A percentile compares a stretch with the other conserved stretches of the same genome.
phyloP scores from a whole-genome alignment of 768 basidiomycete genomes.

The Amyloporia xantha region DNA sequence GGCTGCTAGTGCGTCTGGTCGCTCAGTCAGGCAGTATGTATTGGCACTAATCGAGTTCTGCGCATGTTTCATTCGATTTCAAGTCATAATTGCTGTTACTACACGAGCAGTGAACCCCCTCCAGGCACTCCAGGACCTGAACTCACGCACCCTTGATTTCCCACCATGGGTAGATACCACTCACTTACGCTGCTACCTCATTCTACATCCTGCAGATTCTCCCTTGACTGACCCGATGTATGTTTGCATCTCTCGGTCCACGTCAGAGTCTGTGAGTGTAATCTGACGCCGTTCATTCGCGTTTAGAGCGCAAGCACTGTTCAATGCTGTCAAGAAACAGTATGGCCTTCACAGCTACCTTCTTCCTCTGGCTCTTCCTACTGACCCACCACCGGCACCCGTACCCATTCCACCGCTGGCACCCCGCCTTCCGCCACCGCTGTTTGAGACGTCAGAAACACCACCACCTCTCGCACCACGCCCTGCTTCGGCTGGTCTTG shows the following conservation, averaged over 20 bases:
- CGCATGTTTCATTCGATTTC: not conserved
- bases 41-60: not conserved
- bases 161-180: slow-evolving; percentile 79
- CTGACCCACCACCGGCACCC: slow-evolving; percentile 49
- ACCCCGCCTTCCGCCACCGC: slow-evolving; percentile 59
- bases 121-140: slow-evolving; percentile 71
- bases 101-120: slow-evolving; percentile 78
- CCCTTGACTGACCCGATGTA: slow-evolving; percentile 75
- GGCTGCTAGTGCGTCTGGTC: slow-evolving; percentile 51
- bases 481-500: slow-evolving; percentile 6
- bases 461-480: slow-evolving; percentile 15
- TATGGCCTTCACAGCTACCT: slow-evolving; percentile 74
- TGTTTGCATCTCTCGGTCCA: slow-evolving; percentile 24
- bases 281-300: not conserved
- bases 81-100: slow-evolving; percentile 79
- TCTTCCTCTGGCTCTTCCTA: slow-evolving; percentile 55
- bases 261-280: slow-evolving; percentile 5
- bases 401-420: slow-evolving; percentile 59
- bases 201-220: slow-evolving; percentile 68
- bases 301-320: slow-evolving; percentile 64
- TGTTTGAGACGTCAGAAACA: slow-evolving; percentile 21
- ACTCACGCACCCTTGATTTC: slow-evolving; percentile 57
- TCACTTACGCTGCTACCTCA: slow-evolving; percentile 65
- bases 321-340: slow-evolving; percentile 85
- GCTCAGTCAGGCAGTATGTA: slow-evolving; percentile 2